Conservation (phyloP, 148 eudicot genomes). For the Pharnaceum exiguum region DNA sequence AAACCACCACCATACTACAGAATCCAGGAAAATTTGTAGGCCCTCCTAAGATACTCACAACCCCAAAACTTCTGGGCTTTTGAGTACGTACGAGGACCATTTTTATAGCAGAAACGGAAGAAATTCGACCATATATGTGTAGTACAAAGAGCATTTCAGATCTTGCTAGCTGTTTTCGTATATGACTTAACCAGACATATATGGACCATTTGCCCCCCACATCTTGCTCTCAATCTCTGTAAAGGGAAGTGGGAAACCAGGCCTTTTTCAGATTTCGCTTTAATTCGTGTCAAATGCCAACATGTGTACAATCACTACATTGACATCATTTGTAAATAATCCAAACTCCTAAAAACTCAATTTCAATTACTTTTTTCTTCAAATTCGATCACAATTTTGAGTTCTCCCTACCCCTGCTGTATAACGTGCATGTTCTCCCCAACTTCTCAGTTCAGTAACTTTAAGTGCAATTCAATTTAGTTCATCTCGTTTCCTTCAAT, state of each 20-base stretch:
- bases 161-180: too few relatives aligned
- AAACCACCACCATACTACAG: neutral
- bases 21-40: slow-evolving; percentile 7
- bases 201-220: slow-evolving; percentile 14
- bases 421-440: too few relatives aligned
- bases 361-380: too few relatives aligned
- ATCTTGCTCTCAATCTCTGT: neutral
- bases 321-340: too few relatives aligned
- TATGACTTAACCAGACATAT: slow-evolving; percentile 2
- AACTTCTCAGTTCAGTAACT: too few relatives aligned
- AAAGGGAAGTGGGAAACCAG: neutral
- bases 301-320: too few relatives aligned
- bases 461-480: too few relatives aligned
- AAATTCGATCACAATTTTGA: too few relatives aligned
- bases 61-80: neutral
- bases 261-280: slow-evolving; percentile 4
- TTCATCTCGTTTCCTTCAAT: too few relatives aligned
- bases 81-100: too few relatives aligned
- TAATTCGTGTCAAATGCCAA: neutral
- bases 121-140: neutral
- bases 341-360: too few relatives aligned
- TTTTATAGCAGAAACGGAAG: neutral
- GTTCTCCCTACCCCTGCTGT: too few relatives aligned
- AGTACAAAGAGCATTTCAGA: slow-evolving; percentile 3
- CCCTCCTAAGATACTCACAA: neutral